Conservation (phyloP, 2,329 filamentous ascomycete species). For the Ascochyta lentis region DNA sequence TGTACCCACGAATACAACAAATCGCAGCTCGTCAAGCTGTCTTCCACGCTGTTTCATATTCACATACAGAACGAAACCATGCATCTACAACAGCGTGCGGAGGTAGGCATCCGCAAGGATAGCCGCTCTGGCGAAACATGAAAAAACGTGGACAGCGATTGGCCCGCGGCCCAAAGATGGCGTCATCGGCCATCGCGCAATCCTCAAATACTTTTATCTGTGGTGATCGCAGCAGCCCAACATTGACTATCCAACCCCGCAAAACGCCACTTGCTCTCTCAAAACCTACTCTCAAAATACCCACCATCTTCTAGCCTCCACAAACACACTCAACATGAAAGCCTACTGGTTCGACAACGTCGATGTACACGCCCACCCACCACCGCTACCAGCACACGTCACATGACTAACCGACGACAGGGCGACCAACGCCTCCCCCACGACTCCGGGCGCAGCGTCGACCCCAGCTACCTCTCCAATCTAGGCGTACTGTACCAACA, state of each 20-base stretch:
- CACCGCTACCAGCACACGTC: slow-evolving; percentile 8
- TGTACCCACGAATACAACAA: not conserved
- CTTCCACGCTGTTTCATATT: not conserved
- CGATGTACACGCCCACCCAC: slow-evolving; percentile 52
- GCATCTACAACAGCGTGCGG: not conserved
- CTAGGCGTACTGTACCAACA: slow-evolving; percentile 83
- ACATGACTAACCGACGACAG: slow-evolving; percentile 54
- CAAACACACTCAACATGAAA: slow-evolving; percentile 59
- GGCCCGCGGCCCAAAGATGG: slow-evolving; percentile 6
- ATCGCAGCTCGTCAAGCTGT: not conserved
- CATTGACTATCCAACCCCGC: slow-evolving; percentile 2
- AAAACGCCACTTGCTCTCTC: not conserved
- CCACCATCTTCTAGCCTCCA: not conserved
- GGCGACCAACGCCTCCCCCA: slow-evolving; percentile 93
- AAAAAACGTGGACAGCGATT: slow-evolving; percentile 41
- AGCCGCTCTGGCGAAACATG: slow-evolving; percentile 7
- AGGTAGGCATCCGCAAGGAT: not conserved
- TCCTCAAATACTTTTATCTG: slow-evolving; percentile 22
- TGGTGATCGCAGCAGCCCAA: slow-evolving; percentile 15
- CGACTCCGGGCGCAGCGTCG: slow-evolving; percentile 77
- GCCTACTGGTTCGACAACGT: slow-evolving; percentile 76
- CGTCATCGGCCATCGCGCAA: slow-evolving; percentile 33
- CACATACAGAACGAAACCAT: not conserved
- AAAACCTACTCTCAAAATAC: not conserved
- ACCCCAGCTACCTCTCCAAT: slow-evolving; percentile 68